phyloP scores from a whole-genome alignment of 257 asterid species.

The Gynochthodes officinalis region DNA sequence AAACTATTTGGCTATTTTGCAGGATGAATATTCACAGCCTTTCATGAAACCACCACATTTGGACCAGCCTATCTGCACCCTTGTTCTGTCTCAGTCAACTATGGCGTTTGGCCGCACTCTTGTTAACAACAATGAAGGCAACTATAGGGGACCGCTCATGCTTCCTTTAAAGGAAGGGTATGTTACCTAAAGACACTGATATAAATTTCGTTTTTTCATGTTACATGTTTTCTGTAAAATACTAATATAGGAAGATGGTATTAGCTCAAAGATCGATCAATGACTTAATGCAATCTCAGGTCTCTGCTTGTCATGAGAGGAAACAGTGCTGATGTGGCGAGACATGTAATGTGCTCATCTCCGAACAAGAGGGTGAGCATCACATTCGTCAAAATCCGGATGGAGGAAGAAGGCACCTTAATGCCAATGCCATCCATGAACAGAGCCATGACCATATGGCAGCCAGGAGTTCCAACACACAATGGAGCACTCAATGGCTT shows the following conservation, averaged over 20 bases:
- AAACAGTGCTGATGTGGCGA: conserved; percentile 79
- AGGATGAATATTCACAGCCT: conserved; percentile 97
- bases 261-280: neutral
- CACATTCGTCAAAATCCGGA: conserved; percentile 73
- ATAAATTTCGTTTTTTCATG: neutral
- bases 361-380: conserved; percentile 75
- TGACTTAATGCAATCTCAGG: conserved; percentile 38
- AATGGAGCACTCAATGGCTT: conserved; percentile 29
- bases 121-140: conserved; percentile 70
- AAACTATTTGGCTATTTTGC: conserved; percentile 9
- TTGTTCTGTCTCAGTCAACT: conserved; percentile 78
- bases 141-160: conserved; percentile 80
- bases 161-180: conserved; percentile 89
- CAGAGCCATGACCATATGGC: conserved; percentile 73
- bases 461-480: conserved; percentile 53
- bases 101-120: conserved; percentile 94
- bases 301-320: conserved; percentile 92
- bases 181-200: conserved; percentile 6
- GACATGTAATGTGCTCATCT: conserved; percentile 95
- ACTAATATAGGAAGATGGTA: neutral
- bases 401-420: conserved; percentile 35
- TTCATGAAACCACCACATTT: conserved; percentile 94
- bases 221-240: too few relatives aligned
- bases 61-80: conserved; percentile 86
- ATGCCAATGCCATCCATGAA: conserved; percentile 31